Conservation (phyloP, 2,329 filamentous ascomycete genomes). For the Penicillium sp. region DNA sequence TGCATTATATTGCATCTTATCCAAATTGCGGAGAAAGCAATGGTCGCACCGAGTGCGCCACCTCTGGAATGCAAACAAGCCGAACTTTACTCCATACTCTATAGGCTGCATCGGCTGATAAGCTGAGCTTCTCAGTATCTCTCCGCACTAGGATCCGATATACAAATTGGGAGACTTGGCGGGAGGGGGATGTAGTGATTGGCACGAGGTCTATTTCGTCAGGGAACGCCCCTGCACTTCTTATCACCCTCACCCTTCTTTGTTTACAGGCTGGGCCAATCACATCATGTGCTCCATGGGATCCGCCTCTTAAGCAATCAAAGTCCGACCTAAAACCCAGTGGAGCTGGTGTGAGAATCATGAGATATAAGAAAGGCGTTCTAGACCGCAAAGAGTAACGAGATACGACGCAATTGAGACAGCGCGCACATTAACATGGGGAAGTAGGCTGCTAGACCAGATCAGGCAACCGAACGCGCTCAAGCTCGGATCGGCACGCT, state of each 20-base stretch:
- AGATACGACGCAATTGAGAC: not conserved
- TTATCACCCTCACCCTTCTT: not conserved
- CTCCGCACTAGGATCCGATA: not conserved
- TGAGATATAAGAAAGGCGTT: not conserved
- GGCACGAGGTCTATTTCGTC: not conserved
- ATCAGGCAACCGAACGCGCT: not conserved
- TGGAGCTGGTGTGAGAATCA: not conserved
- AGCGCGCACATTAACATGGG: not conserved
- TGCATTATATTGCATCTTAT: not conserved
- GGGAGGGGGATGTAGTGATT: not conserved
- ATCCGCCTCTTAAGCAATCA: not conserved
- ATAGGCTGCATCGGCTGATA: not conserved
- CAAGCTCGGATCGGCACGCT: slow-evolving; percentile 4
- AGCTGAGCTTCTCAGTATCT: not conserved
- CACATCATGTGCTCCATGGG: not conserved
- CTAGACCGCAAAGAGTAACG: not conserved
- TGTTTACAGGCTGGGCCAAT: not conserved
- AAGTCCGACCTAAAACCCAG: not conserved
- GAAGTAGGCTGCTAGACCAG: not conserved
- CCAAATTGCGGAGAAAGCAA: not conserved
- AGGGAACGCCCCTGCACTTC: not conserved
- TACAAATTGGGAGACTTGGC: not conserved
- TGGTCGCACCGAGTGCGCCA: slow-evolving; percentile 7
- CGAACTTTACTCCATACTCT: not conserved
- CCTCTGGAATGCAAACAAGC: not conserved